A percentile compares a stretch with the other conserved stretches of the same genome.
Conservation (phyloP, 2,329 filamentous ascomycete species). For the Calonectria montana region DNA sequence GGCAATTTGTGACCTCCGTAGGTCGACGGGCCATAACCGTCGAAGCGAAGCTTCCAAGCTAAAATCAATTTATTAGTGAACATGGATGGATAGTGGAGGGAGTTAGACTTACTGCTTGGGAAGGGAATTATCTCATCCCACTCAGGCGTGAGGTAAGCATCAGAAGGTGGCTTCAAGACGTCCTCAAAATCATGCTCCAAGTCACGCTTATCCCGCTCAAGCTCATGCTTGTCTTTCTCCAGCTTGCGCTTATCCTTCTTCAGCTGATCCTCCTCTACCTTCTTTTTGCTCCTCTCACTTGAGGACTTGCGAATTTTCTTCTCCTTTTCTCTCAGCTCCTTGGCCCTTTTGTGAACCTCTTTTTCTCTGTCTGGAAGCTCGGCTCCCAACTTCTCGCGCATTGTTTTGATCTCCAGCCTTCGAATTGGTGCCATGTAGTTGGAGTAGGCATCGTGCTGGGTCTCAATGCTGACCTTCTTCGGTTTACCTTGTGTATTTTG, state of each 20-base stretch:
- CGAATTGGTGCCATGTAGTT: constrained; percentile 38
- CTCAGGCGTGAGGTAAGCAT: constrained; percentile 33
- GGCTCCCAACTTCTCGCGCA: not conserved
- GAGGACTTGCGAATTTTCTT: constrained; percentile 1
- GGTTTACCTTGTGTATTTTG: constrained; percentile 22
- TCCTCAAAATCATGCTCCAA: not conserved
- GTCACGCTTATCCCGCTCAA: constrained; percentile 10
- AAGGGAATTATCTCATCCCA: constrained; percentile 40
- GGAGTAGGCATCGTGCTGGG: constrained; percentile 26
- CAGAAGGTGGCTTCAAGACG: constrained; percentile 12
- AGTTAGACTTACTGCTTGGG: constrained; percentile 21
- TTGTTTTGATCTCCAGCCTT: constrained; percentile 23
- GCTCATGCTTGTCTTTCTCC: not conserved
- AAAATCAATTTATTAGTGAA: not conserved
- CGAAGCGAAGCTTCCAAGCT: constrained; percentile 29
- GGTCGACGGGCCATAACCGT: constrained; percentile 25
- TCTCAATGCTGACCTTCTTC: constrained; percentile 30
- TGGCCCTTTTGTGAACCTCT: not conserved
- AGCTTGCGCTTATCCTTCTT: not conserved
- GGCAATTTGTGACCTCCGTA: constrained; percentile 1
- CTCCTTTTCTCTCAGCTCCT: not conserved
- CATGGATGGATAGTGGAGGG: not conserved
- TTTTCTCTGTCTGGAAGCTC: not conserved
- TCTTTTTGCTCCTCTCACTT: constrained; percentile 7
- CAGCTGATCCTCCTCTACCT: not conserved